These are phyloP conservation scores for Aphanocladium album DNA, from an alignment of 2,329 filamentous ascomycete genomes.

Conservation along the genomic window DNA sequence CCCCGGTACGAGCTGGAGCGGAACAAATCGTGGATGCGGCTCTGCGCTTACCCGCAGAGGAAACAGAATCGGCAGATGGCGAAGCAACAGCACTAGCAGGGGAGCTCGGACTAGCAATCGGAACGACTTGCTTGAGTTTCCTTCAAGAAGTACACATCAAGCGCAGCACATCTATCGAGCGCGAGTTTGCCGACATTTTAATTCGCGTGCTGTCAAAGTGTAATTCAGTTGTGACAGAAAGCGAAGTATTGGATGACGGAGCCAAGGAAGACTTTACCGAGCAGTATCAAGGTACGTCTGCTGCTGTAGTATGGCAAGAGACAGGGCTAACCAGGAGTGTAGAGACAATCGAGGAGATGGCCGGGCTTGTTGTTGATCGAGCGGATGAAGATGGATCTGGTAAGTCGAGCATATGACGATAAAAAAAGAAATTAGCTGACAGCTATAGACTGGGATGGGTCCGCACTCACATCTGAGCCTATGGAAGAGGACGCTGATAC, in stretches of 20 bases:
- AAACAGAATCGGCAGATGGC: conserved; percentile 18
- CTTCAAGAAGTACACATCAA: conserved; percentile 43
- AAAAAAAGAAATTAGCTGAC: background rate
- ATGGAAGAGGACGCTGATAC: conserved; percentile 31
- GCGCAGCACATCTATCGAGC: conserved; percentile 36
- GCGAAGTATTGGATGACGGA: conserved; percentile 28
- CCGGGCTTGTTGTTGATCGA: conserved; percentile 51
- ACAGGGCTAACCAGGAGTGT: background rate
- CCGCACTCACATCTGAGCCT: conserved; percentile 49
- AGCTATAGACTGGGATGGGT: conserved; percentile 50
- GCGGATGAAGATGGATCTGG: conserved; percentile 55
- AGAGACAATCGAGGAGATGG: conserved; percentile 45
- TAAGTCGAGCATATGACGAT: conserved; percentile 34
- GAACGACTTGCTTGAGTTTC: conserved; percentile 40
- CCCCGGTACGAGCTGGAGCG: conserved; percentile 35
- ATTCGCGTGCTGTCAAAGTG: conserved; percentile 40
- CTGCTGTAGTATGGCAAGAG: too few species aligned
- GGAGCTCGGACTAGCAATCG: conserved; percentile 35
- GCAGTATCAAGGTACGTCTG: conserved; percentile 24
- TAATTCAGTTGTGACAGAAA: conserved; percentile 32
- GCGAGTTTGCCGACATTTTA: conserved; percentile 37
- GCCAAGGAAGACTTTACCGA: conserved; percentile 24
- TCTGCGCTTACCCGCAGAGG: conserved; percentile 33
- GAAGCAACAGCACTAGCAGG: background rate
- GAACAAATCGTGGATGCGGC: conserved; percentile 40